Base-by-base conservation (phyloP, 306 rosid species). In the Notholithocarpus densiflorus region DNA sequence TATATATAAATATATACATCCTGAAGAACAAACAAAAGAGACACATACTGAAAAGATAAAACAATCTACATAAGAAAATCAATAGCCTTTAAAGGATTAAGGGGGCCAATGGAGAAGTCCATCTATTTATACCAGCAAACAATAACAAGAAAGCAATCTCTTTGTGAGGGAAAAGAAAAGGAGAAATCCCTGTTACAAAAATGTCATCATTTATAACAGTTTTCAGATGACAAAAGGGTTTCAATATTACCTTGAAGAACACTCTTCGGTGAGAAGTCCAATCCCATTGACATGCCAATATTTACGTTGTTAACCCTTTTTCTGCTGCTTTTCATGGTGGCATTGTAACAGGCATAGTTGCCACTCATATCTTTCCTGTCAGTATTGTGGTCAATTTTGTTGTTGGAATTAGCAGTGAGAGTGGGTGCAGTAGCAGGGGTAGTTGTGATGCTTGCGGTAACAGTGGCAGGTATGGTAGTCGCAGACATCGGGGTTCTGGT, bases 181-280 rank as follows among this genome's bases (percentile, higher is more conserved):
- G 74, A 31, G 57, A 24, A 11, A 17, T 17, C 70, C 29, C 15
- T 19, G 48, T 2, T 34, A 24, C 37, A 62, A 62, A 4, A 62
- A 62, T 62, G 69, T 2, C 40, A 27, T 15, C n/a, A 62, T 24
- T 26, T 62, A 62, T 62, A 14, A 13, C 17, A 48, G 53, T 21
- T 32, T 51, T 74, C 59, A 74, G 2, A 34, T 12, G 68, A 52
- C 19, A 53, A 82, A 60, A 51, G 2, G 59, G 61, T 53, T 53
- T 0, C 29, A 13, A 45, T 60, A 48, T 62, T 84, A 88, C 89
- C 97, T 85, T 84, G 94, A 80, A 92, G 94, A 84, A 92, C 96
- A 68, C 97, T 94, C 78, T 61, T 88, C 2, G 96, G 96, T 51
- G 98, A 92, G 87, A 94, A 87, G 73, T 84, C 92, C 37, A 87